phyloP scores from a whole-genome alignment of 139 green algal genomes.

The Coelastrella sp. region DNA sequence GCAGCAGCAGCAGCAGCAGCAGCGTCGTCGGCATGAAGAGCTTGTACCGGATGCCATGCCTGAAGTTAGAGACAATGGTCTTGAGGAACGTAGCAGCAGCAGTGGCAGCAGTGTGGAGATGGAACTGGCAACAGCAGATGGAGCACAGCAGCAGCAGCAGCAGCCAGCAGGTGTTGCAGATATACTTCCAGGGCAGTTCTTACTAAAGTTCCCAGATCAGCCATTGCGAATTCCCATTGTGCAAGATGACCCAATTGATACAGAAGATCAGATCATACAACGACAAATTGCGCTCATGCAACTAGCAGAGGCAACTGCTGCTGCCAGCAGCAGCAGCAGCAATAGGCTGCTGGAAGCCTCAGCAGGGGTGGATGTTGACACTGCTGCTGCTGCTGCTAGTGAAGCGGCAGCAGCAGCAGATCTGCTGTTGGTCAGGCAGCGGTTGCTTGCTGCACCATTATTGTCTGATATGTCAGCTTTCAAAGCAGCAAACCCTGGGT shows the following conservation, averaged over 20 bases:
- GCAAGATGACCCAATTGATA: slow-evolving; percentile 59
- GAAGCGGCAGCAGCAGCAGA: slow-evolving; percentile 22
- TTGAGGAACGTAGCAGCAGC: background rate
- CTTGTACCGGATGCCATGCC: background rate
- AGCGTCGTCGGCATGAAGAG: background rate
- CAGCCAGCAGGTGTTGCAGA: slow-evolving; percentile 5
- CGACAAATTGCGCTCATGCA: slow-evolving; percentile 51
- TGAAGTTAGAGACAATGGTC: background rate
- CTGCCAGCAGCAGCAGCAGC: slow-evolving; percentile 32
- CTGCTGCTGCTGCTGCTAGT: background rate
- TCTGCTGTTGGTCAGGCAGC: slow-evolving; percentile 24
- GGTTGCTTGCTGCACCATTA: slow-evolving; percentile 69
- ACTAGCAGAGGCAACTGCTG: slow-evolving; percentile 15
- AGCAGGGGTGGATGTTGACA: background rate
- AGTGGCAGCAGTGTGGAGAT: background rate
- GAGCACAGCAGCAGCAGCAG: slow-evolving; percentile 18
- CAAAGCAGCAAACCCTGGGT: slow-evolving; percentile 93
- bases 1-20: slow-evolving; percentile 29
- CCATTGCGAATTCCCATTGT: slow-evolving; percentile 55
- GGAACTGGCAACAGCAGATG: slow-evolving; percentile 1
- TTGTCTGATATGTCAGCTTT: slow-evolving; percentile 90
- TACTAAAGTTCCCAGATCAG: slow-evolving; percentile 52
- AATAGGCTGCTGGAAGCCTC: background rate
- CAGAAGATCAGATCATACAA: slow-evolving; percentile 71
- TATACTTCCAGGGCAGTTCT: background rate